phyloP scores from a whole-genome alignment of 1,284 basidiomycete species.

The Afroboletus lepidellus region DNA sequence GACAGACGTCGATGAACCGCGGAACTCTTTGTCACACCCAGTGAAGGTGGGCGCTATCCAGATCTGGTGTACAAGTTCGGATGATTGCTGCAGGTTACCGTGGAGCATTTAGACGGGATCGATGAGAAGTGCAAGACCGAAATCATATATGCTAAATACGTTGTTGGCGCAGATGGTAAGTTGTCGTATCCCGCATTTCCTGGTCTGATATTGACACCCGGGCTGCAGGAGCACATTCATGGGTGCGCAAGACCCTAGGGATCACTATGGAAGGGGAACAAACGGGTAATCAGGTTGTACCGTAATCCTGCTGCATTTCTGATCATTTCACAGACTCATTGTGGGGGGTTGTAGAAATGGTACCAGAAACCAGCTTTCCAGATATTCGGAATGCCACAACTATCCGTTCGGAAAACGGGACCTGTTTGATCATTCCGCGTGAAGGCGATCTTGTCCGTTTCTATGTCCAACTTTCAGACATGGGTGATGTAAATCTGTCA shows the following conservation, averaged over 20 bases:
- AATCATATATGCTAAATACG: slow-evolving; percentile 48
- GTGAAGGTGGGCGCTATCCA: slow-evolving; percentile 46
- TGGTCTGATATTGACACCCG: not conserved
- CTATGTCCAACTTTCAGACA: slow-evolving; percentile 68
- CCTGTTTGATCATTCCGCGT: slow-evolving; percentile 76
- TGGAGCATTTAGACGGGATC: slow-evolving; percentile 37
- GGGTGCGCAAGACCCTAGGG: slow-evolving; percentile 46
- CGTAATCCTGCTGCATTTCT: not conserved
- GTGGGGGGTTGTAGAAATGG: slow-evolving; percentile 77
- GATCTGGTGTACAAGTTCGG: not conserved
- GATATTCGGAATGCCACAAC: slow-evolving; percentile 71
- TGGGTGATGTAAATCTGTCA: slow-evolving; percentile 45
- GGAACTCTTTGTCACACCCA: slow-evolving; percentile 48
- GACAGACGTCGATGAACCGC: slow-evolving; percentile 40
- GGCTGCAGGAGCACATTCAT: slow-evolving; percentile 69
- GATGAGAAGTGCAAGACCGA: slow-evolving; percentile 28
- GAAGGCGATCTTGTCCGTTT: slow-evolving; percentile 70
- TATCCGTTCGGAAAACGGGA: slow-evolving; percentile 60
- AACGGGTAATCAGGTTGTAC: slow-evolving; percentile 1
- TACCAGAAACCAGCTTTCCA: slow-evolving; percentile 77
- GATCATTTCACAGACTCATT: slow-evolving; percentile 50
- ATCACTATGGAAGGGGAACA: slow-evolving; percentile 7
- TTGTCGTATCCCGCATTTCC: not conserved
- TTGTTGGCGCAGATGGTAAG: slow-evolving; percentile 63
- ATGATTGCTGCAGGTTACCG: slow-evolving; percentile 36